Conservation (phyloP, 1,139 yeast genomes). For the Suhomyces bokatorum region DNA sequence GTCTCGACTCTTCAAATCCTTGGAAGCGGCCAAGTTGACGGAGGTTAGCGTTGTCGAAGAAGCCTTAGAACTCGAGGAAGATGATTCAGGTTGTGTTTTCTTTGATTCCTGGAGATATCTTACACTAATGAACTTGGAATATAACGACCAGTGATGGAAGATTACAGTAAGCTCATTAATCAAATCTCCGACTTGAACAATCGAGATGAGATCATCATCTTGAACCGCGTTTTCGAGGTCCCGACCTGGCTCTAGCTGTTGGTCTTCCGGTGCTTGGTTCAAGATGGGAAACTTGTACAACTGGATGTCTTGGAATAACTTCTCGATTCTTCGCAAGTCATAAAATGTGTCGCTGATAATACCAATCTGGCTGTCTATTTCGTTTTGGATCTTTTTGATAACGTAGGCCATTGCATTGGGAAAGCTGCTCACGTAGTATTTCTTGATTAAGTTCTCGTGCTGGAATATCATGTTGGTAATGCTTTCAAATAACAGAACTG, state of each 20-base stretch:
- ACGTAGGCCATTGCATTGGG: slow-evolving; percentile 64
- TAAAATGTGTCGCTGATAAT: slow-evolving; percentile 83
- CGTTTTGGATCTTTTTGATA: slow-evolving; percentile 73
- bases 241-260: slow-evolving; percentile 6
- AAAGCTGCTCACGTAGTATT: slow-evolving; percentile 59
- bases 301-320: slow-evolving; percentile 56
- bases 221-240: slow-evolving; percentile 6
- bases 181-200: slow-evolving; percentile 56
- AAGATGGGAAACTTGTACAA: slow-evolving; percentile 58
- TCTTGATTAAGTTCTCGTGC: slow-evolving; percentile 76
- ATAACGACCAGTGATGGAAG: slow-evolving; percentile 84
- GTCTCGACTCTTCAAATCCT: slow-evolving; percentile 6
- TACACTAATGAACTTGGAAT: slow-evolving; percentile 69
- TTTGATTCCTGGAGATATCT: slow-evolving; percentile 35
- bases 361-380: slow-evolving; percentile 89
- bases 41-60: slow-evolving; percentile 2
- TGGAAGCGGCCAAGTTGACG: not conserved
- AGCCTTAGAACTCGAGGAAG: not conserved
- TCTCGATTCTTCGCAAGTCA: slow-evolving; percentile 65
- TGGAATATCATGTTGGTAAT: slow-evolving; percentile 83
- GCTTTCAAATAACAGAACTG: slow-evolving; percentile 78
- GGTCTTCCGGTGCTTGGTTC: slow-evolving; percentile 24
- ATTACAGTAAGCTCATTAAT: slow-evolving; percentile 73
- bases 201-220: slow-evolving; percentile 39
- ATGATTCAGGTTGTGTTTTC: no score